Percentiles rank a stretch among this genome's conserved stretches.
Conservation (phyloP, 192 early-diverging fungal species). For the Dimargaris xerosporica region DNA sequence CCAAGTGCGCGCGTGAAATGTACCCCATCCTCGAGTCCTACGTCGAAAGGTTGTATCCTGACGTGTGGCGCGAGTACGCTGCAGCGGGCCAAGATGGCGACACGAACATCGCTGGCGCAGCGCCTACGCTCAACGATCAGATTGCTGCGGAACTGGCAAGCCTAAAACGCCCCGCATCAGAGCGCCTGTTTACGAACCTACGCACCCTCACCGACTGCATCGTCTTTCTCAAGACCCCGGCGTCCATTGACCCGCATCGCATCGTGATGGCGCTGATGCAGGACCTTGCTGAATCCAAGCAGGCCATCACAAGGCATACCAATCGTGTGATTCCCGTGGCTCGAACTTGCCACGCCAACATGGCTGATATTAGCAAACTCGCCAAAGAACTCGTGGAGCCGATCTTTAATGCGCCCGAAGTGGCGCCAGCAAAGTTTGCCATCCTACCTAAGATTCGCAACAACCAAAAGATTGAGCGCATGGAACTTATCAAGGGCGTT, state of each 20-base stretch:
- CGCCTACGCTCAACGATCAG: background rate
- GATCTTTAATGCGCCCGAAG: slow-evolving; percentile 25
- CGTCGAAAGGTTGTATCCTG: background rate
- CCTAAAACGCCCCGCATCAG: background rate
- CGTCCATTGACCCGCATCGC: background rate
- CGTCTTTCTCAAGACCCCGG: slow-evolving; percentile 4
- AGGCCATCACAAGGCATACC: slow-evolving; percentile 23
- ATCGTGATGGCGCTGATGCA: background rate
- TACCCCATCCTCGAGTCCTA: background rate
- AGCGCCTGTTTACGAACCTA: background rate
- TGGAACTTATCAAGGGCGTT: slow-evolving; percentile 27
- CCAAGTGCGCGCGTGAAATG: slow-evolving; percentile 2
- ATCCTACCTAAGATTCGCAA: slow-evolving; percentile 40
- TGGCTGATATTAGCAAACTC: slow-evolving; percentile 29
- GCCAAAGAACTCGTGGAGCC: slow-evolving; percentile 24
- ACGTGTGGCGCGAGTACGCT: background rate
- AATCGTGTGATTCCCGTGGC: slow-evolving; percentile 36
- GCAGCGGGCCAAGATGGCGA: background rate
- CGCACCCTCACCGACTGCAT: slow-evolving; percentile 3
- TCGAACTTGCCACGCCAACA: slow-evolving; percentile 30
- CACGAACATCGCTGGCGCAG: background rate
- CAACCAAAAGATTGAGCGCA: slow-evolving; percentile 33
- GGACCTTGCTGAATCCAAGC: background rate
- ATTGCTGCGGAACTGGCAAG: slow-evolving; percentile 2
- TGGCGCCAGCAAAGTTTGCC: slow-evolving; percentile 31